Base-by-base conservation (phyloP, 768 basidiomycete genomes). In the Coprinellus aureogranulatus region DNA sequence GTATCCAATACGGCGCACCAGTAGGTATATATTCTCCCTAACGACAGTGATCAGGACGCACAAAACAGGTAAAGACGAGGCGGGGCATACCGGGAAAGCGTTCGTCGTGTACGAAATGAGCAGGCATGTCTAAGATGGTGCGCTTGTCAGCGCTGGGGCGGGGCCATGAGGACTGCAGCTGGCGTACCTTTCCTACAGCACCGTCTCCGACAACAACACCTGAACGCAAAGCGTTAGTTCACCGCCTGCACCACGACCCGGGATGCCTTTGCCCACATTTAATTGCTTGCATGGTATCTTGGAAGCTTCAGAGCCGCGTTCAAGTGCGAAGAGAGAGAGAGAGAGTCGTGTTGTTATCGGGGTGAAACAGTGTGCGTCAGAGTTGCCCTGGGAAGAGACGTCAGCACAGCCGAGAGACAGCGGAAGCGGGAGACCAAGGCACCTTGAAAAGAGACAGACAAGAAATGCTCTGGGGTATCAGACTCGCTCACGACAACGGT, bases 61-160 rank as follows among this genome's bases (percentile, higher is more conserved):
- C 16, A 47, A 23, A 10, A 37, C 59, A 25, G 14, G 47, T 46
- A 39, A 45, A 50, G 57, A 55, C 42, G 58, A 40, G 26, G 53
- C 44, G 25, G 34, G 31, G 78, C 90, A 73, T 76, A 93, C 91
- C 59, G 93, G 93, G 74, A 95, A 96, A 41, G 95, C 92, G 77
- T 96, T 95, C 63, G 97, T 99, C 64, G 97, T 99, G 79, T 99
- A 99, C 53, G 96, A 98, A 71, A 99, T 99, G 67, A 99, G 84
- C 59, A 99, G 86, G 75, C 97, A 99, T 54, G 97, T 98, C 97
- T 98, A 67, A 27, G 30, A 49, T 57, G 25, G 22, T n/a, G 3
- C 44, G 42, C 40, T 23, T 3, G 41, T 26, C 11, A 47, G 51
- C 31, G 30, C 14, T 12, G 47, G 31, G 31, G 23, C 3, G 14